These are phyloP conservation scores for Bipolaris victoriae DNA, from an alignment of 2,329 filamentous ascomycete genomes.

Conservation along the genomic window DNA sequence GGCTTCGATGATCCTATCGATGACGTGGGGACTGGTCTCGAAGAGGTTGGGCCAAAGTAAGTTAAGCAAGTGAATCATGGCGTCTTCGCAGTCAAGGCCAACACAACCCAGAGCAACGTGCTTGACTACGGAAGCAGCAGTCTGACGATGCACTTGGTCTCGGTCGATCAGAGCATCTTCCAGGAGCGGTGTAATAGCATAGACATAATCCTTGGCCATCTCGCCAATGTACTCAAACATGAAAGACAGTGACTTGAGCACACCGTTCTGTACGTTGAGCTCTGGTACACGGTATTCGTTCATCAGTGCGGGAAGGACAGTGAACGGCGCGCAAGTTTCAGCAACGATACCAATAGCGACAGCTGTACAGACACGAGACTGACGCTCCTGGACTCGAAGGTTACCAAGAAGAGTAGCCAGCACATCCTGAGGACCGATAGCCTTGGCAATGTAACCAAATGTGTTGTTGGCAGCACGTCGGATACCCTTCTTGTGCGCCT, in stretches of 20 bases:
- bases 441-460: conserved; percentile 99
- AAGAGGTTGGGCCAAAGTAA: conserved; percentile 96
- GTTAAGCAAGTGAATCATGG: conserved; percentile 97
- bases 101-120: conserved; percentile 98
- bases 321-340: conserved; percentile 97
- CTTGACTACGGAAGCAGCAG: conserved; percentile 94
- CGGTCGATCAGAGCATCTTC: conserved; percentile 97
- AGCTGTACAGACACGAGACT: conserved; percentile 97
- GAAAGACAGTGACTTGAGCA: conserved; percentile 95
- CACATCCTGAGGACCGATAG: conserved; percentile 97
- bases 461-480: conserved; percentile 98
- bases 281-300: conserved; percentile 99
- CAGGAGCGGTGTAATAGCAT: conserved; percentile 92
- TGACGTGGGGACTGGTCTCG: conserved; percentile 97
- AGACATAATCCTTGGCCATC: conserved; percentile 99
- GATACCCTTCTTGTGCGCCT: conserved; percentile 99
- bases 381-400: conserved; percentile 92
- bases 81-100: conserved; percentile 94
- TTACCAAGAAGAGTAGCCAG: conserved; percentile 96
- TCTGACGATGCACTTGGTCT: conserved; percentile 97
- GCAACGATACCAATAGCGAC: conserved; percentile 98
- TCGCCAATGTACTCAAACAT: conserved; percentile 99
- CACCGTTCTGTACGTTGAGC: conserved; percentile 98
- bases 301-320: conserved; percentile 97
- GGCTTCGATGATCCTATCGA: conserved; percentile 95